Base-by-base conservation (phyloP, 495 filamentous ascomycete species). In the Jackrogersella minutella region DNA sequence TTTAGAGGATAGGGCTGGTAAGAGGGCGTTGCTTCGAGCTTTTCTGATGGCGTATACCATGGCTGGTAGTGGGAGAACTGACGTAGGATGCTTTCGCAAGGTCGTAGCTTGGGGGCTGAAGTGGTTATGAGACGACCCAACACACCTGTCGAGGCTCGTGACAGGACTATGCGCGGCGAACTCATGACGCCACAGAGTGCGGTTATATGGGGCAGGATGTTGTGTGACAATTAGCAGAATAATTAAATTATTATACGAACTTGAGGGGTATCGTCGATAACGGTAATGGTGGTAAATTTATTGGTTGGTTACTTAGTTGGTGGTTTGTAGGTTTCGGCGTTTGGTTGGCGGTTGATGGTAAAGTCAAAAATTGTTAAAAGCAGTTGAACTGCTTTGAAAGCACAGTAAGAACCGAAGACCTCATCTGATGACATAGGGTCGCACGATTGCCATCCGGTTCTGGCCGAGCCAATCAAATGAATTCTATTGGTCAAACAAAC, bases 1-100 rank as follows among this genome's bases (percentile, higher is more conserved):
- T 87, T 80, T 14, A 96, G 80, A 8, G 85, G 80, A 69, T 92
- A 89, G 21, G 93, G 90, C 60, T 88, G 91, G 77, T 93, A 93
- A 63, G 90, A 85, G 30, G 90, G 88, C 5, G 85, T 85, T n/a
- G 90, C 88, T 68, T 89, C 87, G 70, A 92, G 84, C 46, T 87
- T 87, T 69, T 86, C 86, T 19, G 83, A 86, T 16, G 86, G 85
- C 46, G 81, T 60, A 21, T 64, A 62, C 85, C 78, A 66, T 76
- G 77, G 66, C 78, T 78, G 67, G 72, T 80, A 74, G 6, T 90
- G 87, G 36, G 90, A 91, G 81, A 93, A 93, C 46, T 80, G 80
- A 46, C 90, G 88, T 37, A 86, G 71, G 33, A 85, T 78, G 63
- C 81, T 81, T 50, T 81, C 77, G 66, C 84, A 85, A 22, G 76